Conservation (phyloP, 2,329 filamentous ascomycete genomes). For the Xylariaceae sp. region DNA sequence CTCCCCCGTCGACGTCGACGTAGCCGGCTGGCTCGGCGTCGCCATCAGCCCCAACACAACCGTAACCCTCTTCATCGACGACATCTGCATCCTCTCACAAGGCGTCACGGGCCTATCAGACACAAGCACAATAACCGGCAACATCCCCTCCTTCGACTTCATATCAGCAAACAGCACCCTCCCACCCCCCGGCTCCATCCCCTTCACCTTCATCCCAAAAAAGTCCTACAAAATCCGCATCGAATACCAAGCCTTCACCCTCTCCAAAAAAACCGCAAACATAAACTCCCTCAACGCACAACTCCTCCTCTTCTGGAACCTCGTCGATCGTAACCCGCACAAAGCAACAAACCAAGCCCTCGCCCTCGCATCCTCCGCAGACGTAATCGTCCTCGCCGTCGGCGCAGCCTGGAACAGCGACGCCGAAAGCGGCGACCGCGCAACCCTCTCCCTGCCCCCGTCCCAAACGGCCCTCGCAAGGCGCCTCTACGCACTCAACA, state of each 20-base stretch:
- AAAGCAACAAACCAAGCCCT: constrained; percentile 31
- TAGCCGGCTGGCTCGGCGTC: constrained; percentile 40
- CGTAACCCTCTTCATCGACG: constrained; percentile 36
- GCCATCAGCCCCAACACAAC: constrained; percentile 39
- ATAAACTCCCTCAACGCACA: constrained; percentile 38
- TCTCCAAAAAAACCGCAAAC: constrained; percentile 37
- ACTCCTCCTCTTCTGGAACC: constrained; percentile 41
- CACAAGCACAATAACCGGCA: constrained; percentile 35
- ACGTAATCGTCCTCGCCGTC: constrained; percentile 37
- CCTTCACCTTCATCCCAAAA: constrained; percentile 36
- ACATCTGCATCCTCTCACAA: constrained; percentile 26
- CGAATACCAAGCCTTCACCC: constrained; percentile 40
- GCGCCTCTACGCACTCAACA: constrained; percentile 35
- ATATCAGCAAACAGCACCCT: constrained; percentile 34
- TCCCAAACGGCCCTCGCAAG: constrained; percentile 36
- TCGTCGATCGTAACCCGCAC: constrained; percentile 34
- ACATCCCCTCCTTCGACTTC: constrained; percentile 37
- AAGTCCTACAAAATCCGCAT: constrained; percentile 35
- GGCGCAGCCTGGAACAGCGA: constrained; percentile 43
- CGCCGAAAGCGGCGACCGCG: constrained; percentile 39
- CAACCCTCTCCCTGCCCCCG: constrained; percentile 33
- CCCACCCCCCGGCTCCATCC: constrained; percentile 34
- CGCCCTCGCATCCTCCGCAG: constrained; percentile 32
- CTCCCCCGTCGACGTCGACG: constrained; percentile 35
- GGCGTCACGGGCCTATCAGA: constrained; percentile 25